Base-by-base conservation (phyloP, 2,329 filamentous ascomycete species). In the Calonectria hongkongensis region DNA sequence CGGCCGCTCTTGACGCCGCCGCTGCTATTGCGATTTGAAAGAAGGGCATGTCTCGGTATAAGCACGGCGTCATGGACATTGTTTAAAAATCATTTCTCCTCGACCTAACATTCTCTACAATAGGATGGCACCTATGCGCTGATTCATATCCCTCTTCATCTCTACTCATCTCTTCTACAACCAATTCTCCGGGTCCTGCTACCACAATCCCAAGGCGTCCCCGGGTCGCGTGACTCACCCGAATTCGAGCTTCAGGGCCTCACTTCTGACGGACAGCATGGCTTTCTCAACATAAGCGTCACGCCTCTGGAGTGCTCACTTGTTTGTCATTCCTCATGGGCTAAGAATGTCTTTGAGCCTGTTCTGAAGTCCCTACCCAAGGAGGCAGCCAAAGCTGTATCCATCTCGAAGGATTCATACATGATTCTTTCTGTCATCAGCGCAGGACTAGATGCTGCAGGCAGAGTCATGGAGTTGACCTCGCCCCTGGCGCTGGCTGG, bases 221-320 rank as follows among this genome's bases (percentile, higher is more conserved):
- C 78, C 82, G 86, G 78, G 79, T 84, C 74, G 71, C 73, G 71
- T 70, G 82, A 83, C 66, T 82, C 81, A 27, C 80, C 83, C 63
- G 81, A 85, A 72, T 81, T 82, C 62, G 81, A 83, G 51, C 81
- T 87, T 54, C 86, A 88, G 73, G 89, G 87, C 21, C 84, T 90
- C 51, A 88, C 86, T 4, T 74, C 84, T 51, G 88, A 89, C 74
- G 86, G 87, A 74, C 89, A 89, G 81, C 94, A 97, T 84, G 92
- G 92, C 54, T 98, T 99, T 84, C 90, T 98, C 82, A 98, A 98
- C 83, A 92, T 99, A 78, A 97, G 95, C 74, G 90, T 98, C 80
- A 98, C 96, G 0, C 95, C 95, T 0, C 91, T 98, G 68, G 97
- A 98, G 84, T 98, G 95, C 85, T 98, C 95, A 4, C 90, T 99